Evolutionary conservation across 2,329 filamentous ascomycete genomes (phyloP).

Genomic region (Orbilia brochopaga): DNA sequence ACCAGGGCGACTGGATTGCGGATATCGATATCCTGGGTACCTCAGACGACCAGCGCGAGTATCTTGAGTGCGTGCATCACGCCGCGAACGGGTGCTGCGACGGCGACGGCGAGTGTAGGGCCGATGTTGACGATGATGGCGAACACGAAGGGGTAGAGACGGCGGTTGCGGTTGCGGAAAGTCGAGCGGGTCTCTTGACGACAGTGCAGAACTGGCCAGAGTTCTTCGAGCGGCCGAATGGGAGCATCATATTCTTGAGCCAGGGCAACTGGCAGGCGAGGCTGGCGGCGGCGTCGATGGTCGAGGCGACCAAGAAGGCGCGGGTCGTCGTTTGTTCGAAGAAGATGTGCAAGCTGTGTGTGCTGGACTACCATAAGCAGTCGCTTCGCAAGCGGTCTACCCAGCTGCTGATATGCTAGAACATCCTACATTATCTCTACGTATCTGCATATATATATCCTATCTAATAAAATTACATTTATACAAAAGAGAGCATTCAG

Average conservation of each 20-base stretch:
- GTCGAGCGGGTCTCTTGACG: not conserved
- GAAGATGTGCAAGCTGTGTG: not conserved
- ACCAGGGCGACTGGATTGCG: conserved; percentile 25
- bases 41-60: not conserved
- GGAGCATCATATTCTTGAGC: not conserved
- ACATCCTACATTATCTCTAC: no score
- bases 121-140: no score
- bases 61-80: not conserved
- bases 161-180: no score
- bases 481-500: no score
- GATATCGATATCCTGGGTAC: conserved; percentile 24
- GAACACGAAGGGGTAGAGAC: no score
- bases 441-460: no score
- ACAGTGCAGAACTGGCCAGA: conserved; percentile 20
- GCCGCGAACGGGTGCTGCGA: not conserved
- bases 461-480: no score
- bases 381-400: no score
- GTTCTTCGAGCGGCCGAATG: not conserved
- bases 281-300: not conserved
- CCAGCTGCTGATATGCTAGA: no score
- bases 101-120: no score
- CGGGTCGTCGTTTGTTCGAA: not conserved
- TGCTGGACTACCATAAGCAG: not conserved
- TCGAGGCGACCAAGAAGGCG: not conserved
- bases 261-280: conserved; percentile 18